phyloP scores from a whole-genome alignment of 805 yeast genomes.

The Candida incommunis region DNA sequence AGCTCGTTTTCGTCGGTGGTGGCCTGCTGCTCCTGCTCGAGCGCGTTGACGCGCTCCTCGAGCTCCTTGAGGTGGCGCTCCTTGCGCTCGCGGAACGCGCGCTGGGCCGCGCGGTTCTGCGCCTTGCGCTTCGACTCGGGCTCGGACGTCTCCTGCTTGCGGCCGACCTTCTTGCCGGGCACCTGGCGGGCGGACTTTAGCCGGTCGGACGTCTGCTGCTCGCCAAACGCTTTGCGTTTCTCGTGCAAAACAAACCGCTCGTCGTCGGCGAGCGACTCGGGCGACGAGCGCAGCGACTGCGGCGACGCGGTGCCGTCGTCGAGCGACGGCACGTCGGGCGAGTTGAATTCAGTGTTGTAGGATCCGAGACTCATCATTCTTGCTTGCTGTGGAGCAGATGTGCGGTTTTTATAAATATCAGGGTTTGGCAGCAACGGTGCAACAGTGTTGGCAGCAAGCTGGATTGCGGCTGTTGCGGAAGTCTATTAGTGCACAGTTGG shows the following conservation, averaged over 20 bases:
- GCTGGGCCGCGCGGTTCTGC: conserved; percentile 96
- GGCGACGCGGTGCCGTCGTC: background rate
- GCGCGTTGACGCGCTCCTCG: conserved; percentile 56
- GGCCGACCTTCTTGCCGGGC: conserved; percentile 8
- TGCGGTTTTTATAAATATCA: too few species aligned
- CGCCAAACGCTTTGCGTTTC: background rate
- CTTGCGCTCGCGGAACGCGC: conserved; percentile 91
- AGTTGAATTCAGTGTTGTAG: background rate
- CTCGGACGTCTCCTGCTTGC: conserved; percentile 65
- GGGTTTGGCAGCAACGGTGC: too few species aligned
- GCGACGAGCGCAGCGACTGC: background rate
- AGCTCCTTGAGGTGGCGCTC: conserved; percentile 76
- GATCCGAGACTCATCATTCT: background rate
- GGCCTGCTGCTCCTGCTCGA: conserved; percentile 59
- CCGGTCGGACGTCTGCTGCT: background rate
- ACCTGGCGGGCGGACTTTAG: conserved; percentile 1
- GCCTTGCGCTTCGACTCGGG: conserved; percentile 87
- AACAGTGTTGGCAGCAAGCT: too few species aligned
- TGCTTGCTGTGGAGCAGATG: too few species aligned
- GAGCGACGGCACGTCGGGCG: background rate
- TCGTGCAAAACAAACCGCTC: background rate
- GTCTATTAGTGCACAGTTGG: too few species aligned
- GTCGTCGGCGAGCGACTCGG: background rate
- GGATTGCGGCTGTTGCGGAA: too few species aligned
- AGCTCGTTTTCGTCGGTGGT: conserved; percentile 61